Conservation (phyloP, 2,329 filamentous ascomycete genomes). For the Thermothelomyces thermophilus region DNA sequence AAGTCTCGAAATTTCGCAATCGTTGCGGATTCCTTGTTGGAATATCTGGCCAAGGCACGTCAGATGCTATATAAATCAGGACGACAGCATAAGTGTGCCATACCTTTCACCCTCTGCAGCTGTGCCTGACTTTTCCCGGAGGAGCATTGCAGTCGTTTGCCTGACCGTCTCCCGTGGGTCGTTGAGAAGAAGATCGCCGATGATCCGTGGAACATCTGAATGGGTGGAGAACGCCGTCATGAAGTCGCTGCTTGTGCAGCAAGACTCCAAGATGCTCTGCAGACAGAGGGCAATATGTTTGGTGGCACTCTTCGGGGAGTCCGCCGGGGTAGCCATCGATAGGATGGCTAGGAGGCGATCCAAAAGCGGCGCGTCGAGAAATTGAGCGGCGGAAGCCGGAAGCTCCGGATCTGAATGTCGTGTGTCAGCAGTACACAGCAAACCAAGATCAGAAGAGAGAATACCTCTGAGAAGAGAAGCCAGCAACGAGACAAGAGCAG, state of each 20-base stretch:
- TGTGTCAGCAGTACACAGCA: slow-evolving; percentile 19
- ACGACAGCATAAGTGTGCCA: neutral
- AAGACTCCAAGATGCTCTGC: slow-evolving; percentile 36
- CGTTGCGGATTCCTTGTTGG: slow-evolving; percentile 23
- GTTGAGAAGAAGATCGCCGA: slow-evolving; percentile 33
- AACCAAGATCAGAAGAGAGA: slow-evolving; percentile 4
- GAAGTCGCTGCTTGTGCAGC: slow-evolving; percentile 33
- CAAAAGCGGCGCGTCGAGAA: slow-evolving; percentile 27
- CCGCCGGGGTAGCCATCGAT: slow-evolving; percentile 18
- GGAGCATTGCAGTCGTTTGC: slow-evolving; percentile 31
- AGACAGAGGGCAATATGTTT: slow-evolving; percentile 33
- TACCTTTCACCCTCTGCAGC: slow-evolving; percentile 15
- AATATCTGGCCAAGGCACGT: neutral
- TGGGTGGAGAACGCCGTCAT: slow-evolving; percentile 34
- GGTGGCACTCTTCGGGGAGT: slow-evolving; percentile 25
- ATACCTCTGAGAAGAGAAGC: slow-evolving; percentile 49
- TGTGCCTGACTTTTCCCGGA: slow-evolving; percentile 26
- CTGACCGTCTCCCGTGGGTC: slow-evolving; percentile 34
- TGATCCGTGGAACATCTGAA: slow-evolving; percentile 23
- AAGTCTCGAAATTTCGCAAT: slow-evolving; percentile 37
- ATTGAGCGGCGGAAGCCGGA: slow-evolving; percentile 15
- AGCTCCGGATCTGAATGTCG: slow-evolving; percentile 23
- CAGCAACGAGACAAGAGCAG: slow-evolving; percentile 51
- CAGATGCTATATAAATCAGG: slow-evolving; percentile 12
- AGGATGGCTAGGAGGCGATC: slow-evolving; percentile 30